phyloP scores from a whole-genome alignment of 805 yeast genomes.

The Sungouiella blattae region DNA sequence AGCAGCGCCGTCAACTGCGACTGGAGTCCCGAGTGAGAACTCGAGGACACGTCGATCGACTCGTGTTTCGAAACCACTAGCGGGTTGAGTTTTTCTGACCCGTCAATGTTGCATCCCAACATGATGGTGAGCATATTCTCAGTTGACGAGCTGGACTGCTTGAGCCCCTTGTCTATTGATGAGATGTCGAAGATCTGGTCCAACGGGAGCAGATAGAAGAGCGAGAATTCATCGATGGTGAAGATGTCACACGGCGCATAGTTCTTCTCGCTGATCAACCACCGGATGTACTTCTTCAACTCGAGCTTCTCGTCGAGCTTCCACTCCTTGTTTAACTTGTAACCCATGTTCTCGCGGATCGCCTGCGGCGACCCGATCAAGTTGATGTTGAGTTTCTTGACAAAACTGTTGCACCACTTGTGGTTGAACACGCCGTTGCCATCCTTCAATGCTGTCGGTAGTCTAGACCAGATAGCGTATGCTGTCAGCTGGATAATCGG shows the following conservation, averaged over 20 bases:
- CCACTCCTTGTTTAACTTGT: constrained; percentile 51
- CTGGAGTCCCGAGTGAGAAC: constrained; percentile 20
- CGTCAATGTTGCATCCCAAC: constrained; percentile 62
- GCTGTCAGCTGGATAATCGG: constrained; percentile 65
- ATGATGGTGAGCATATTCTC: constrained; percentile 50
- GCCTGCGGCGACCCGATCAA: constrained; percentile 46
- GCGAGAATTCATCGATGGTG: constrained; percentile 57
- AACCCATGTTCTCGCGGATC: constrained; percentile 26
- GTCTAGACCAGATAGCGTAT: constrained; percentile 56
- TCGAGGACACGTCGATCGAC: constrained; percentile 32
- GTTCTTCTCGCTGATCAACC: constrained; percentile 25
- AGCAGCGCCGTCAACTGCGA: constrained; percentile 9
- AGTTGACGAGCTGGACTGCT: constrained; percentile 33
- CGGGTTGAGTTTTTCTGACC: constrained; percentile 60
- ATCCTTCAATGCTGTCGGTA: constrained; percentile 52
- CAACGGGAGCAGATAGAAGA: constrained; percentile 57
- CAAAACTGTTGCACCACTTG: constrained; percentile 56
- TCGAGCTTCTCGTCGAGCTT: constrained; percentile 52
- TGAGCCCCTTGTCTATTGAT: constrained; percentile 40
- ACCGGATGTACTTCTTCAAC: constrained; percentile 41
- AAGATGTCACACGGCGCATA: constrained; percentile 52
- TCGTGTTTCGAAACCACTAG: constrained; percentile 59
- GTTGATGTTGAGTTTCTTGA: constrained; percentile 48
- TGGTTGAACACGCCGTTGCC: constrained; percentile 65
- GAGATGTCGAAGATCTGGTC: constrained; percentile 52